These are phyloP conservation scores for Suhomyces emberorum DNA, from an alignment of 805 yeast genomes.

Conservation along the genomic window DNA sequence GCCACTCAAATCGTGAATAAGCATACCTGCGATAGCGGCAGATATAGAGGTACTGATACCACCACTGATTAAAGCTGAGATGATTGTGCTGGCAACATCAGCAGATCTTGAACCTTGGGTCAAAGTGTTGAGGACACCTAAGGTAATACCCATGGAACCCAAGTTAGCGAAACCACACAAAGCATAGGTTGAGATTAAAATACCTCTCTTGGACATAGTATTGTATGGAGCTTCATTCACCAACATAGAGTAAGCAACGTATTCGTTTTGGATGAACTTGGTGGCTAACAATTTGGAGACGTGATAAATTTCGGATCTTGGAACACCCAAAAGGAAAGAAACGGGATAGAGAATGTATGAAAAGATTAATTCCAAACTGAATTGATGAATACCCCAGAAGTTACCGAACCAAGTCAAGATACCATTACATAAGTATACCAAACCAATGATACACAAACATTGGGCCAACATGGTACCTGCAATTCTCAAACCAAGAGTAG, in stretches of 20 bases:
- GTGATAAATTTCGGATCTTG: slow-evolving; percentile 48
- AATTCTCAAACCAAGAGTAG: slow-evolving; percentile 53
- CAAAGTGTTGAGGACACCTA: slow-evolving; percentile 57
- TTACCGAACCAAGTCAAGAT: slow-evolving; percentile 58
- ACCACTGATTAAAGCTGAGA: slow-evolving; percentile 52
- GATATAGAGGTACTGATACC: slow-evolving; percentile 51
- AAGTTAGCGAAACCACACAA: slow-evolving; percentile 63
- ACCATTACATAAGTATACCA: slow-evolving; percentile 55
- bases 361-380: slow-evolving; percentile 53
- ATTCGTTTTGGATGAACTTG: slow-evolving; percentile 62
- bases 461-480: slow-evolving; percentile 58
- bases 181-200: slow-evolving; percentile 56
- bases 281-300: slow-evolving; percentile 52
- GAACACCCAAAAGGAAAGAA: slow-evolving; percentile 56
- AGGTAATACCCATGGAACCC: slow-evolving; percentile 59
- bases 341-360: slow-evolving; percentile 60
- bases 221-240: slow-evolving; percentile 42
- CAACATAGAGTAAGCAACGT: slow-evolving; percentile 48
- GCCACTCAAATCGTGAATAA: slow-evolving; percentile 45
- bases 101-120: slow-evolving; percentile 48
- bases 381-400: slow-evolving; percentile 54
- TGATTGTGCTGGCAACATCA: slow-evolving; percentile 44
- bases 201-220: slow-evolving; percentile 48
- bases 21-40: slow-evolving; percentile 64
- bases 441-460: slow-evolving; percentile 58